A percentile compares a stretch with the other conserved stretches of the same genome.
phyloP scores from a whole-genome alignment of 2,329 filamentous ascomycete species.

The Amphichorda felina region DNA sequence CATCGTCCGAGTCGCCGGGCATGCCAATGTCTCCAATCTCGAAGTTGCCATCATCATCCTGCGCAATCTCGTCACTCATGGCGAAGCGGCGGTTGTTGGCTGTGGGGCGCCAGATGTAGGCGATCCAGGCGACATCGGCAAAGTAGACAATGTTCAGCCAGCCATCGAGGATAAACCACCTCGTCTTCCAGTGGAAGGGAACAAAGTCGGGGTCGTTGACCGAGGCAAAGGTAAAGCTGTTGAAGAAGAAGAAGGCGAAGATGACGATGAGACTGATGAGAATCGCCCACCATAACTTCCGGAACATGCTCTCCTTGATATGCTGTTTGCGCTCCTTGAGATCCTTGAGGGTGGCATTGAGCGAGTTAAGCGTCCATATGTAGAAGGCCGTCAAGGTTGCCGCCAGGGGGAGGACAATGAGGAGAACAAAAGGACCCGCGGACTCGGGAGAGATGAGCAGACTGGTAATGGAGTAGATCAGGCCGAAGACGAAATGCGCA shows the following conservation, averaged over 20 bases:
- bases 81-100: conserved; percentile 95
- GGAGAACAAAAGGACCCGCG: conserved; percentile 75
- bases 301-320: conserved; percentile 91
- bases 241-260: conserved; percentile 97
- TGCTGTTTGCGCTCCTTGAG: conserved; percentile 89
- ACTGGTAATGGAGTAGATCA: conserved; percentile 85
- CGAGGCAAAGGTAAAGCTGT: conserved; percentile 89
- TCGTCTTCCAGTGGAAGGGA: conserved; percentile 90
- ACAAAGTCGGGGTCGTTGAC: conserved; percentile 79
- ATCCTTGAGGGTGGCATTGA: conserved; percentile 92
- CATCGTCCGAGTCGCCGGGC: conserved; percentile 49
- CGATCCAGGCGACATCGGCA: conserved; percentile 82
- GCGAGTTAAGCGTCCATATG: conserved; percentile 94
- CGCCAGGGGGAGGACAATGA: conserved; percentile 86
- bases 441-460: conserved; percentile 81
- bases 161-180: conserved; percentile 95
- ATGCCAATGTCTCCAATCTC: conserved; percentile 89
- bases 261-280: conserved; percentile 86
- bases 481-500: conserved; percentile 87
- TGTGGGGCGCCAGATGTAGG: conserved; percentile 93
- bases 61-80: conserved; percentile 97
- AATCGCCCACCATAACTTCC: conserved; percentile 97
- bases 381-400: conserved; percentile 94
- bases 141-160: conserved; percentile 97
- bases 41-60: conserved; percentile 92